A percentile compares a stretch with the other conserved stretches of the same genome.
phyloP scores from a whole-genome alignment of 176 grass and related monocot genomes.

The Olyra latifolia region DNA sequence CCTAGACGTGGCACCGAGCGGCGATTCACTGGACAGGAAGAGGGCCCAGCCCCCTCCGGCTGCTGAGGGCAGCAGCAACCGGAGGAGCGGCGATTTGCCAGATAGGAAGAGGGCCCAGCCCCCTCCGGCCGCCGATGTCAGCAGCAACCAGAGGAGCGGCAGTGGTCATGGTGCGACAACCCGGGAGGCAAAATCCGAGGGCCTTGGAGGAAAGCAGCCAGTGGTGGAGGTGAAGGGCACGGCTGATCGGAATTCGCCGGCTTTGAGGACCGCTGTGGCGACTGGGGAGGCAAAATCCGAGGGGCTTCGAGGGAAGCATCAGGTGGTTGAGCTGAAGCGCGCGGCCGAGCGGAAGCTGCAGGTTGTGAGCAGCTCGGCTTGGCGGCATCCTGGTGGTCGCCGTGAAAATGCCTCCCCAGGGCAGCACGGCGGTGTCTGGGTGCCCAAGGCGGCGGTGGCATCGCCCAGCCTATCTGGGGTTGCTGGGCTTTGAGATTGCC shows the following conservation, averaged over 20 bases:
- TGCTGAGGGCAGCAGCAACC: background rate
- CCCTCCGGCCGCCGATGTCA: background rate
- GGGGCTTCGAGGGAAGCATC: background rate
- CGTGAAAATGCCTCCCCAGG: background rate
- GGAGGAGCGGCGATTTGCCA: background rate
- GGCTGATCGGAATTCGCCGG: background rate
- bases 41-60: background rate
- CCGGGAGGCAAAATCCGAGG: background rate
- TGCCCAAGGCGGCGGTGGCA: constrained; percentile 6
- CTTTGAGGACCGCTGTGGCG: background rate
- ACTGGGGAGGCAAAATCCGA: background rate
- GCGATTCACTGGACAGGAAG: background rate
- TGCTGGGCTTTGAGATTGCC: background rate
- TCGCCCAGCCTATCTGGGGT: background rate
- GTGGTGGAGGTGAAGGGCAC: background rate
- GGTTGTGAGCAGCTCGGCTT: background rate
- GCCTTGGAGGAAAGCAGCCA: background rate
- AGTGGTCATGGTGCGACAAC: background rate
- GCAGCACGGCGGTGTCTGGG: constrained; percentile 22
- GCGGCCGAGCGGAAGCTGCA: background rate
- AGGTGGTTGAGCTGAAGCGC: background rate
- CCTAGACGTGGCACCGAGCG: background rate
- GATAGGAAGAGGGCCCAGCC: background rate
- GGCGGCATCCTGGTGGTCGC: background rate
- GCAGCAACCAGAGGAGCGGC: background rate